Percentiles rank a stretch among this genome's conserved stretches.
phyloP scores from a whole-genome alignment of 768 basidiomycete genomes.

The Omphalotus guepiniiformis region DNA sequence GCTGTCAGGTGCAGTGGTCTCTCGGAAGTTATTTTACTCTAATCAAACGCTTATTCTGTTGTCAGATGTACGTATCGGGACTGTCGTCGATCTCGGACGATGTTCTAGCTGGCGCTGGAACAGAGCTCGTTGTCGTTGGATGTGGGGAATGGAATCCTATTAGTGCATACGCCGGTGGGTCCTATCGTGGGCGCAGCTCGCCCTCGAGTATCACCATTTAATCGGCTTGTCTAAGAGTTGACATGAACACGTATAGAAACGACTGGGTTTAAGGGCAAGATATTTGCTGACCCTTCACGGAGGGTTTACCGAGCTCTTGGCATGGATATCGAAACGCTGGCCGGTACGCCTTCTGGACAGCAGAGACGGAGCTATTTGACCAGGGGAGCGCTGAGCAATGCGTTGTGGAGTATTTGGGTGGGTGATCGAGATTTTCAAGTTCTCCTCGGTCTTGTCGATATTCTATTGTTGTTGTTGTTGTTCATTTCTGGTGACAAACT shows the following conservation, averaged over 20 bases:
- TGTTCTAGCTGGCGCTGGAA: slow-evolving; percentile 34
- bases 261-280: slow-evolving; percentile 39
- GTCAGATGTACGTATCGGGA: slow-evolving; percentile 44
- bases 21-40: slow-evolving; percentile 7
- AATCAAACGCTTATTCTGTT: neutral
- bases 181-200: neutral
- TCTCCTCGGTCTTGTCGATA: too few relatives aligned
- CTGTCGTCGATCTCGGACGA: slow-evolving; percentile 34
- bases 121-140: slow-evolving; percentile 48
- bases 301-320: slow-evolving; percentile 56
- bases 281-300: slow-evolving; percentile 66
- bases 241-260: slow-evolving; percentile 22
- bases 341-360: slow-evolving; percentile 40
- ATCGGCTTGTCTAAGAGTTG: neutral
- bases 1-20: slow-evolving; percentile 4
- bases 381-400: slow-evolving; percentile 23
- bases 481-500: neutral
- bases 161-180: slow-evolving; percentile 41
- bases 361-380: slow-evolving; percentile 44
- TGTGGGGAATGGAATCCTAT: slow-evolving; percentile 58
- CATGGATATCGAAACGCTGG: slow-evolving; percentile 49
- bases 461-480: neutral
- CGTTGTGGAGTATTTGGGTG: slow-evolving; percentile 43
- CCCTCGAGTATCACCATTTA: neutral
- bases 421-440: slow-evolving; percentile 9